Base-by-base conservation (phyloP, 352 stramenopile genomes). In the Phytophthora ramorum region DNA sequence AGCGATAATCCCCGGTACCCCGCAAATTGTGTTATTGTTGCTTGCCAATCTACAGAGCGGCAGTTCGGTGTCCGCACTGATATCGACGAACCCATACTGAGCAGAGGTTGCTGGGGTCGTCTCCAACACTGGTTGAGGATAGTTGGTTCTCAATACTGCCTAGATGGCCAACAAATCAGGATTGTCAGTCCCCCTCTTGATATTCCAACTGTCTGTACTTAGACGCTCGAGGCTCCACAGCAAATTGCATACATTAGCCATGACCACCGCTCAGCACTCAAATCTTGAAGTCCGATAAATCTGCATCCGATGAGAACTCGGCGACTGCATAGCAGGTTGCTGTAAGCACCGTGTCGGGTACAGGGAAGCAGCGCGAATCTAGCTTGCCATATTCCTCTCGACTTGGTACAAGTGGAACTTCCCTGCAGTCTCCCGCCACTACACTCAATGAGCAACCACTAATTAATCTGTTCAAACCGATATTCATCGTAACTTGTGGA, bases 301-400 rank as follows among this genome's bases (percentile, higher is more conserved):
- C 0, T 19, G 34, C 26, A 9, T 46, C 20, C 16, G 5, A 45
- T 45, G 49, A 16, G 1, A 46, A 16, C 12, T 45, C 49, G 0
- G 49, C 49, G 4, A 57, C 24, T 14, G 49, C 35, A 24, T 34
- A 57, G 7, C 49, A 57, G 22, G 16, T 30, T 0, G 49, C 49
- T 17, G 19, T 7, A 45, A 46, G 46, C 13, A 45, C 16, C 20
- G 9, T 16, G 22, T 57, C 9, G 2, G 34, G 17, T 4, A 57
- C n/a, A 13, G 14, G 2, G 10, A 7, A 8, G 14, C 49, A 46
- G 0, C 4, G 22, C 19, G 46, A 16, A 2, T 35, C 0, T n/a
- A 47, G 8, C 3, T 26, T 20, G n/a, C 19, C 10, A 14, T n/a
- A 47, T 9, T 28, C 5, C 9, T 28, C 41, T 47, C 8, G 41